A percentile compares a stretch with the other conserved stretches of the same genome.
phyloP scores from a whole-genome alignment of 768 basidiomycete species.

The Paxillus rubicundulus region DNA sequence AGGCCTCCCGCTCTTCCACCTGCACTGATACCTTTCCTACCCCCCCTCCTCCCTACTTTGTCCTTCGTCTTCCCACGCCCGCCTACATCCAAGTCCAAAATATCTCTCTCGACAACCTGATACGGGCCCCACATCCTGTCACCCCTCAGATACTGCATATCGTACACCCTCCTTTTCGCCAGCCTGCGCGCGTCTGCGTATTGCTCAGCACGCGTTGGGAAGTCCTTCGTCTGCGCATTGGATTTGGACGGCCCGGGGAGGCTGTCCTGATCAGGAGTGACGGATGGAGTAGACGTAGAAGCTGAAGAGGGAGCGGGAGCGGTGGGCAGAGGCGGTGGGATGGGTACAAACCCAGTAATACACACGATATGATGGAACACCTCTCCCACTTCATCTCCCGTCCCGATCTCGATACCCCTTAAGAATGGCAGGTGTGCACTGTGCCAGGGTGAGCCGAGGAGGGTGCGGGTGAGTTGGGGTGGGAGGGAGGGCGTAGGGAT shows the following conservation, averaged over 20 bases:
- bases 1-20: not conserved
- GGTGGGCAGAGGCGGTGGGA: constrained; percentile 16
- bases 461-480: constrained; percentile 28
- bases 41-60: not conserved
- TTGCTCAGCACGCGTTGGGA: constrained; percentile 16
- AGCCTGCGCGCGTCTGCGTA: constrained; percentile 25
- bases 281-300: no score
- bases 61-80: no score
- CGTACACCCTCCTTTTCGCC: constrained; percentile 29
- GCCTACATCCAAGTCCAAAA: not conserved
- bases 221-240: constrained; percentile 8
- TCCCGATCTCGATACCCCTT: constrained; percentile 20
- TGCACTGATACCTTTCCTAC: not conserved
- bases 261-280: no score
- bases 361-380: constrained; percentile 44
- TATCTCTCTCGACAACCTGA: constrained; percentile 14
- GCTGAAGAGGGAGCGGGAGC: no score
- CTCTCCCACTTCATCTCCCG: constrained; percentile 31
- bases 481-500: constrained; percentile 34
- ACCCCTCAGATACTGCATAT: constrained; percentile 29
- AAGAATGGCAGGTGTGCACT: constrained; percentile 16
- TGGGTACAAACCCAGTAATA: constrained; percentile 41
- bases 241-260: no score
- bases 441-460: constrained; percentile 19
- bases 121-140: constrained; percentile 31